phyloP scores from a whole-genome alignment of 176 grass and related monocot genomes.

The Phyllostachys edulis region DNA sequence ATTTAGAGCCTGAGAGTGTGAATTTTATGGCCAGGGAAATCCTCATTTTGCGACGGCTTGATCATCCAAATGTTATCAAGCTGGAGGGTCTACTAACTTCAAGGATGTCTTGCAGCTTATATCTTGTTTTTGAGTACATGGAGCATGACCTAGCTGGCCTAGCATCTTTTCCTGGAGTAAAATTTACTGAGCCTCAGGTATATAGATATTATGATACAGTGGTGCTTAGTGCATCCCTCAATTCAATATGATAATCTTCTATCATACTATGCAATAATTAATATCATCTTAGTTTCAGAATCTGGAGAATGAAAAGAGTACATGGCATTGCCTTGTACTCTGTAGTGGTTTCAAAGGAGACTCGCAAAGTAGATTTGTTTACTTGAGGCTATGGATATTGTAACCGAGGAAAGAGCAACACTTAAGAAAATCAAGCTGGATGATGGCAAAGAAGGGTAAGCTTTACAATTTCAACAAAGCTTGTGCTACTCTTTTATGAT shows the following conservation, averaged over 20 bases:
- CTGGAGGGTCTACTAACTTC: slow-evolving; percentile 95
- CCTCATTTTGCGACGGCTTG: slow-evolving; percentile 89
- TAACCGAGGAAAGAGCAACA: slow-evolving; percentile 73
- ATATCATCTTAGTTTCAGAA: no score
- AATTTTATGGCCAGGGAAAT: slow-evolving; percentile 98
- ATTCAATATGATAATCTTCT: no score
- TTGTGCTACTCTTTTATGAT: slow-evolving; percentile 10
- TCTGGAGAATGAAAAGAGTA: no score
- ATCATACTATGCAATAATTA: no score
- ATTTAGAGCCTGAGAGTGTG: slow-evolving; percentile 97
- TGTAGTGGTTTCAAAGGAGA: no score
- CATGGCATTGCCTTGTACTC: no score
- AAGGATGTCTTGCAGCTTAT: slow-evolving; percentile 98
- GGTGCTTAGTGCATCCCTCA: no score
- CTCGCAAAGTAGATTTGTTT: no score
- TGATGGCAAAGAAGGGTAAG: slow-evolving; percentile 79
- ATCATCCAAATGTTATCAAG: slow-evolving; percentile 98
- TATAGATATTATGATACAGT: slow-evolving; percentile 5
- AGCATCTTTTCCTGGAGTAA: slow-evolving; percentile 84
- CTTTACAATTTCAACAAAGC: slow-evolving; percentile 24
- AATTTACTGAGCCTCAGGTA: slow-evolving; percentile 94
- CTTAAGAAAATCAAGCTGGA: slow-evolving; percentile 85
- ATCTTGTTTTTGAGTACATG: slow-evolving; percentile 99
- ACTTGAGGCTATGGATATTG: slow-evolving; percentile 67
- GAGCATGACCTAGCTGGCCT: slow-evolving; percentile 93